Evolutionary conservation across 2,329 filamentous ascomycete genomes (phyloP), one percentile per base, ranked within the genome.

Genomic region (Colletotrichum sp.): DNA sequence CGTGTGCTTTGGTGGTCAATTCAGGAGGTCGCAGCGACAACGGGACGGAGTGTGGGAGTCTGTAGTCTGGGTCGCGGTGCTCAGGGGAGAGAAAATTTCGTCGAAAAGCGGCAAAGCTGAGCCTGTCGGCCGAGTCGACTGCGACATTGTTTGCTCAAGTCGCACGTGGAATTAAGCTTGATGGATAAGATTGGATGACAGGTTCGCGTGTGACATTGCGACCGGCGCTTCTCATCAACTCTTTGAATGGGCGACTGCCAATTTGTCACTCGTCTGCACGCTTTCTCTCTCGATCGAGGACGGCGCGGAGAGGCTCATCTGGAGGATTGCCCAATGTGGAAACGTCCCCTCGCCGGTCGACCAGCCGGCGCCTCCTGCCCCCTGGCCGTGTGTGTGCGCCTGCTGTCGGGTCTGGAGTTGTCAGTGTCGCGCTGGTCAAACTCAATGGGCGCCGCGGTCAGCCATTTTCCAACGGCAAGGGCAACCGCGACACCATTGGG

Each of bases 141-240:
- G 30, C 32, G 16, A 58, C 21, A 21, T 32, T 34, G 28, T 58
- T 34, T 68, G 24, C 55, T 48, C 55, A 61, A n/a, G 24, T 65
- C 38, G 21, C 64, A 74, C 70, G 74, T 74, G 70, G 70, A 74
- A 74, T 60, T 76, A 76, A 76, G 74, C 74, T 74, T 68, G 74
- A 74, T 48, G 64, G 34, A 36, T 74, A 69, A 74, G 74, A 76
- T 74, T 76, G 70, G 74, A 74, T 65, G 74, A 76, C 65, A 66
- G 58, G 61, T 30, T 71, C 74, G 71, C 64, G 64, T 76, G 70
- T 36, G 70, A 69, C 65, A 73, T 73, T 73, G 13, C 63, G 72
- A 67, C 61, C 38, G 32, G 69, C 63, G 26, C 36, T 32, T 32
- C 66, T 68, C 69, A 48, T 72, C 70, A 30, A 18, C 26, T 43